Percentiles rank a stretch among this genome's conserved stretches.
These are phyloP conservation scores for Inga oerstediana DNA, from an alignment of 306 rosid species.

Conservation along the genomic window DNA sequence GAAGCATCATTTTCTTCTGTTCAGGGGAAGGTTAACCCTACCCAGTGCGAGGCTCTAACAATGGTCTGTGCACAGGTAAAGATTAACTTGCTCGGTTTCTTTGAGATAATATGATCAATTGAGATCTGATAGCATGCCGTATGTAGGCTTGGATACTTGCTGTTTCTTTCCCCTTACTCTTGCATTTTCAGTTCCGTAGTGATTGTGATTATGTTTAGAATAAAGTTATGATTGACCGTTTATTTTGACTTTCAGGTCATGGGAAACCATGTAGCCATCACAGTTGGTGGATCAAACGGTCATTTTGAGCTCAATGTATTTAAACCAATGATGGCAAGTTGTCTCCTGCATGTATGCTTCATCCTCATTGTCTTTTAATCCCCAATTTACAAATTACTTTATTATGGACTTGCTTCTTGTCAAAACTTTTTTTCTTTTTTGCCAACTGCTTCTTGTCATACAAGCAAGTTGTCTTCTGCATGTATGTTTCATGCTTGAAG, in stretches of 20 bases:
- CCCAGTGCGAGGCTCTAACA: constrained; percentile 98
- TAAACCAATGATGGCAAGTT: constrained; percentile 92
- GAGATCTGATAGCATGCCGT: constrained; percentile 14
- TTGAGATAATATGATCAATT: constrained; percentile 19
- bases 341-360: constrained; percentile 78
- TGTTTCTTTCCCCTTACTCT: neutral
- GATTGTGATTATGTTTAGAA: constrained; percentile 8
- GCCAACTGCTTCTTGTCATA: neutral
- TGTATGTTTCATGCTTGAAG: neutral
- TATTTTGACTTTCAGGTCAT: constrained; percentile 63
- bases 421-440: neutral
- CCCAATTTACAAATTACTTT: neutral
- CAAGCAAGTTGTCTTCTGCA: neutral
- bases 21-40: constrained; percentile 99
- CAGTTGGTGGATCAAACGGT: constrained; percentile 97
- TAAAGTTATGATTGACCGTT: neutral
- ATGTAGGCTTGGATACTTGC: neutral
- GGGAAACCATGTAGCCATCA: constrained; percentile 94
- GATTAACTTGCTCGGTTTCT: constrained; percentile 18
- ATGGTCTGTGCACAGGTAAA: constrained; percentile 99
- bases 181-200: constrained; percentile 9
- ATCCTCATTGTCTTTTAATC: constrained; percentile 2
- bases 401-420: neutral
- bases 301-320: constrained; percentile 97
- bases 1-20: constrained; percentile 33